These are phyloP conservation scores for Peronosclerospora sorghi DNA, from an alignment of 352 stramenopile species.

Conservation along the genomic window DNA sequence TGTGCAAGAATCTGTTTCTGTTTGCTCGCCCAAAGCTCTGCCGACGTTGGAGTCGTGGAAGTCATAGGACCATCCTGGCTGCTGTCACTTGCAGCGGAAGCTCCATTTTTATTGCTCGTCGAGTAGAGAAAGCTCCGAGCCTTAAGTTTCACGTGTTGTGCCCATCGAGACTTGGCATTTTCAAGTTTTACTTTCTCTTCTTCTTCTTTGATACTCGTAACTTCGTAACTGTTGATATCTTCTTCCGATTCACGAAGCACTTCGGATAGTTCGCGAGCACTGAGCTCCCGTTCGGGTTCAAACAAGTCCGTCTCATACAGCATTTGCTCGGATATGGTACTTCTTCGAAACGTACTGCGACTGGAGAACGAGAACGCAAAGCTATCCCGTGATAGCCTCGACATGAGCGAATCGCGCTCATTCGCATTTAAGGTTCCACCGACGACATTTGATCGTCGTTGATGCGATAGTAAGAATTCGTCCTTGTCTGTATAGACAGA, in stretches of 20 bases:
- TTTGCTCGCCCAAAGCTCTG: slow-evolving; percentile 62
- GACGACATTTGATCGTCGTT: slow-evolving; percentile 17
- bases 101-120: slow-evolving; percentile 27
- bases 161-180: slow-evolving; percentile 73
- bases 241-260: slow-evolving; percentile 54
- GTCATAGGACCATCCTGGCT: slow-evolving; percentile 13
- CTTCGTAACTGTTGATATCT: slow-evolving; percentile 55
- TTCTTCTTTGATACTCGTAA: slow-evolving; percentile 80
- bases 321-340: slow-evolving; percentile 79
- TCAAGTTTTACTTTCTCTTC: slow-evolving; percentile 75
- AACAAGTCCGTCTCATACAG: slow-evolving; percentile 75
- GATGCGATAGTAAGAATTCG: slow-evolving; percentile 39
- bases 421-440: slow-evolving; percentile 10
- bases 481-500: slow-evolving; percentile 64
- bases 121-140: slow-evolving; percentile 66
- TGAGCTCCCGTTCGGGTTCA: slow-evolving; percentile 70
- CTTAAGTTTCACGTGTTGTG: slow-evolving; percentile 80
- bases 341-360: slow-evolving; percentile 67
- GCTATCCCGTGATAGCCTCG: slow-evolving; percentile 27
- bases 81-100: slow-evolving; percentile 3
- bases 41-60: slow-evolving; percentile 27
- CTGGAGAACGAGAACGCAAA: slow-evolving; percentile 63
- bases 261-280: slow-evolving; percentile 57
- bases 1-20: slow-evolving; percentile 60
- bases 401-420: slow-evolving; percentile 31